Evolutionary conservation across 768 basidiomycete species (phyloP), one percentile per base, ranked within the genome.

Genomic region (Thelephora ganbajun): DNA sequence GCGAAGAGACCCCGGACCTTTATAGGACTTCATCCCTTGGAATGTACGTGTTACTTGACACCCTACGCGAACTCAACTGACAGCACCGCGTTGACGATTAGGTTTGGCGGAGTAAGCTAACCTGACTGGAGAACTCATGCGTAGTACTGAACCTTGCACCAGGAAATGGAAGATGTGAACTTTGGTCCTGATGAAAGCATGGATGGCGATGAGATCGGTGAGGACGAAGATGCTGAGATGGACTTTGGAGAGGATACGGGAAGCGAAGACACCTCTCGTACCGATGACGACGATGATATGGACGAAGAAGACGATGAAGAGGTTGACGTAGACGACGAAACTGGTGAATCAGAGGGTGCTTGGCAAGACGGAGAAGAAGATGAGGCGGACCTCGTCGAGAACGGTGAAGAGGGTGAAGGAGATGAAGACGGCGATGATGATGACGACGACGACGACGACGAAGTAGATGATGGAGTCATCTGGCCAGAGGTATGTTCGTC

Each of bases 21-120:
- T 98, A 98, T 65, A 83, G 93, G 41, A 92, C 91, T 62, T 98
- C 96, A 1, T 88, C 96, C 9, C 73, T 99, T 34, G 96, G 93
- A 52, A 92, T 98, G 92, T 81, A 57, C 54, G 79, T 69, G 11
- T 42, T 20, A n/a, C 4, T 26, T 48, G 12, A 6, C 33, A 37
- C 36, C 16, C 44, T 44, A 44, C 5, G 18, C 35, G 18, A 6
- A 36, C 14, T 3, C 26, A 5, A 37, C 16, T 46, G 37, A 35
- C 16, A 30, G 47, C 33, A 35, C 19, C n/a, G 18, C 45, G 22
- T 44, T 42, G 51, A 33, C 9, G 34, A 26, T 23, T 51, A 76
- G 74, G 66, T 91, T 81, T 61, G 81, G 78, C 58, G 89, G 88
- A 35, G 88, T 91, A 67, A 66, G 86, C 74, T 44, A 43, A 20